phyloP scores from a whole-genome alignment of 164 flowering plant species.

The Magnolia officinalis region DNA sequence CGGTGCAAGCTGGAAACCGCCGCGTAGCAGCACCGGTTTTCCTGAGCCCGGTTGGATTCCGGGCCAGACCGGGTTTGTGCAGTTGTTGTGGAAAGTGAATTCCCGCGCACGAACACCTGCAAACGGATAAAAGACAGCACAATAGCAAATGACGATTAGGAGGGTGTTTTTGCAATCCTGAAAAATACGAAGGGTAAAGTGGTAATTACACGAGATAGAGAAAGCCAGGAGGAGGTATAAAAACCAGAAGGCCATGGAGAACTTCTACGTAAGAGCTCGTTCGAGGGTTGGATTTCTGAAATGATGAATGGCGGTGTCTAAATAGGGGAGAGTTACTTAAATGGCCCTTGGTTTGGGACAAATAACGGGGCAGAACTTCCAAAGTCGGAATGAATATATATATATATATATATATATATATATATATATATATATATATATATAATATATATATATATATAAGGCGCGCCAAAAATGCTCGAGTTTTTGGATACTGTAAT shows the following conservation, averaged over 20 bases:
- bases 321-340: not conserved
- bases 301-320: not conserved
- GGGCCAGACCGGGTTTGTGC: conserved; percentile 70
- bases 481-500: too few relatives aligned
- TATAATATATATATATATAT: too few relatives aligned
- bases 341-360: too few relatives aligned
- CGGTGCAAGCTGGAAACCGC: conserved; percentile 60
- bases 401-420: too few relatives aligned
- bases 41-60: conserved; percentile 61
- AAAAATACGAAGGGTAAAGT: not conserved
- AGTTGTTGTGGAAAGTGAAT: conserved; percentile 61
- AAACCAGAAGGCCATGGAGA: conserved; percentile 1
- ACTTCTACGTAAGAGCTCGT: too few relatives aligned
- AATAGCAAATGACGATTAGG: not conserved
- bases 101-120: conserved; percentile 41
- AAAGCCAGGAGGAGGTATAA: not conserved
- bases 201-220: not conserved
- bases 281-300: not conserved
- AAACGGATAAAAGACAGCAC: not conserved
- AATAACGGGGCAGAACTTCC: too few relatives aligned
- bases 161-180: not conserved
- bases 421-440: too few relatives aligned
- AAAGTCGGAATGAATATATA: too few relatives aligned
- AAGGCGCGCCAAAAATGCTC: too few relatives aligned
- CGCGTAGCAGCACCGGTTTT: conserved; percentile 37